Evolutionary conservation across 352 stramenopile species (phyloP), one percentile per base, ranked within the genome.

Genomic region (Pythium guiyangense): DNA sequence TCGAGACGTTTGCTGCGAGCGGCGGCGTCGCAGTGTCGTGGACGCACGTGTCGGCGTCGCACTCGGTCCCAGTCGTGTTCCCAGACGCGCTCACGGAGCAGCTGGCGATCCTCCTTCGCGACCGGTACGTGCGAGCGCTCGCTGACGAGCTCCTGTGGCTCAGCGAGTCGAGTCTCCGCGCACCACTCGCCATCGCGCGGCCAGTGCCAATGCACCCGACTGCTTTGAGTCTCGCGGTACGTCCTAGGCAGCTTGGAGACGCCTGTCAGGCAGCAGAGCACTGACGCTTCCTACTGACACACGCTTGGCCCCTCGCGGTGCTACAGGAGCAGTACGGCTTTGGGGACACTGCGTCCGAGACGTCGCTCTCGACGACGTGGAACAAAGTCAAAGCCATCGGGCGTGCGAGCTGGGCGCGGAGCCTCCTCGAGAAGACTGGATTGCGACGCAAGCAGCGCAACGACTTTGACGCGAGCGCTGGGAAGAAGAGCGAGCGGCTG

Each of bases 291-390:
- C n/a, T n/a, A 56, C 29, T 46, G 49, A 49, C 26, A 29, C 10
- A 18, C 37, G 3, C 50, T 6, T 40, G 35, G 6, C 6, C 35
- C 6, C 6, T 14, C 12, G 35, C 6, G 12, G 6, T 14, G 12
- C 6, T 1, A 25, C 55, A 90, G 80, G 80, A 87, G 55, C 74
- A 88, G 82, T 90, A 81, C 57, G 80, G 80, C 2, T 90, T 90
- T 66, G 80, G 77, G 8, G 75, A 88, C 42, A 90, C 88, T 26
- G 77, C 77, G 35, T 84, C 79, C 10, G 56, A 73, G 29, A 71
- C 66, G 6, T 86, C 77, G 8, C 54, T 88, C 45, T 81, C 66
- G 12, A 63, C 76, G 20, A 87, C 74, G 3, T 87, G 77, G 77
- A 66, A 74, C n/a, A 77, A 76, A 22, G 65, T 87, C 49, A 83